phyloP scores from a whole-genome alignment of 768 basidiomycete species.

The Boletus vinaceobasis region DNA sequence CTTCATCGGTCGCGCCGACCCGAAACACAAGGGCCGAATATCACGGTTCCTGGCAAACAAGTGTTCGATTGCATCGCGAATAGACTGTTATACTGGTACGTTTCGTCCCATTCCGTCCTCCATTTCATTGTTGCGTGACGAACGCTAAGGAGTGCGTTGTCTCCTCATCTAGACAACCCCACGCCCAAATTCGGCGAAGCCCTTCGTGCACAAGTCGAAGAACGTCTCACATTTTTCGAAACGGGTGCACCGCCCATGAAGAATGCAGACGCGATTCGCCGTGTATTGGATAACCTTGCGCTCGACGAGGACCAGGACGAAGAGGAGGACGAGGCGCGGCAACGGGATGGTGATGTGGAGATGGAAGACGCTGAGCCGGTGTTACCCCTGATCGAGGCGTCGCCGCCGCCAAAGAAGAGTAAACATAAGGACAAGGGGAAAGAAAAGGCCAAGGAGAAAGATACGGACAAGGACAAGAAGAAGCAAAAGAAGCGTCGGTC shows the following conservation, averaged over 20 bases:
- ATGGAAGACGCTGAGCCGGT: constrained; percentile 43
- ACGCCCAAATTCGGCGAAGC: constrained; percentile 95
- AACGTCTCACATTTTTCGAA: constrained; percentile 92
- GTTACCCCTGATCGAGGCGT: constrained; percentile 57
- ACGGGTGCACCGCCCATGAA: constrained; percentile 85
- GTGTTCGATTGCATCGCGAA: constrained; percentile 93
- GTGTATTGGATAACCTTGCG: constrained; percentile 76
- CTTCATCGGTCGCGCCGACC: constrained; percentile 92
- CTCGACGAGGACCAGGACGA: constrained; percentile 63
- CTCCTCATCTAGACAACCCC: constrained; percentile 57
- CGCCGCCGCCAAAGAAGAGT: constrained; percentile 60
- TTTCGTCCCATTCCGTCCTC: too few species aligned
- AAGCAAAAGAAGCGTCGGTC: constrained; percentile 60
- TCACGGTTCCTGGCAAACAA: constrained; percentile 99
- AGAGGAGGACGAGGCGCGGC: constrained; percentile 35
- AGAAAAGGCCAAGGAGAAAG: not conserved
- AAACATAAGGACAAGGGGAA: constrained; percentile 32
- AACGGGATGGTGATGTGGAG: constrained; percentile 35
- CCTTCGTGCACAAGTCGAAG: constrained; percentile 90
- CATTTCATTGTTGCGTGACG: not conserved
- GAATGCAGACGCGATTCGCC: constrained; percentile 89
- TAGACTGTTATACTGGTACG: constrained; percentile 90
- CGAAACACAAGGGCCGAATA: constrained; percentile 95
- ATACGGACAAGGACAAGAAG: not conserved
- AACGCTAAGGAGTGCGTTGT: not conserved